Base-by-base conservation (phyloP, 805 yeast species). In the Monosporozyma unispora region DNA sequence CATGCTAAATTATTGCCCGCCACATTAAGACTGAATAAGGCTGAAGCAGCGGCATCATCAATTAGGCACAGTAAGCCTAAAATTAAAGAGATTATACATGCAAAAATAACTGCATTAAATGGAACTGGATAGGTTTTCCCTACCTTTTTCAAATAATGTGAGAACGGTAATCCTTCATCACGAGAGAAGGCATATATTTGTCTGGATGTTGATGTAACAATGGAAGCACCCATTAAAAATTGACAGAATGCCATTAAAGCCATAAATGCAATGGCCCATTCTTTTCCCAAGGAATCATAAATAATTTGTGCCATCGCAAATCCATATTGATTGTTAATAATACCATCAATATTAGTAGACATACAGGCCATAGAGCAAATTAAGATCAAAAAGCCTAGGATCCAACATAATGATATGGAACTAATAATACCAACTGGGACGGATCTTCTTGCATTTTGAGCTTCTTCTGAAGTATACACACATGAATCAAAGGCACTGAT, bases 181-280 rank as follows among this genome's bases (percentile, higher is more conserved):
- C 91, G 77, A 39, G 87, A 80, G 63, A 82, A 81, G 1, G 88
- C 87, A 80, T 84, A 83, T 46, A 81, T 73, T 63, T 82, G 88
- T 64, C 89, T 75, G 4, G 86, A 80, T 6, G 78, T 74, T 10
- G 87, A 87, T 45, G 81, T 74, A 45, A 81, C 68, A 48, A 78
- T 73, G 3, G 84, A 78, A 22, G 78, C 72, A 16, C 84, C 84
- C 87, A 81, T 82, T 51, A 81, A 67, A 67, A 77, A 80, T 63
- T 81, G 86, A 29, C 84, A 80, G 51, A 72, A 61, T 4, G 82
- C 75, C 60, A 81, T 77, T 52, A 81, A 57, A 8, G 79, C 60
- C 83, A 81, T 79, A 53, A 82, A 74, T 0, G 82, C 84, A 48
- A 81, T 68, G 4, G 87, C 82, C 86, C 85, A 81, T 44, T 70